These are phyloP conservation scores for Gnomoniopsis smithogilvyi DNA, from an alignment of 2,329 filamentous ascomycete genomes.

Conservation along the genomic window DNA sequence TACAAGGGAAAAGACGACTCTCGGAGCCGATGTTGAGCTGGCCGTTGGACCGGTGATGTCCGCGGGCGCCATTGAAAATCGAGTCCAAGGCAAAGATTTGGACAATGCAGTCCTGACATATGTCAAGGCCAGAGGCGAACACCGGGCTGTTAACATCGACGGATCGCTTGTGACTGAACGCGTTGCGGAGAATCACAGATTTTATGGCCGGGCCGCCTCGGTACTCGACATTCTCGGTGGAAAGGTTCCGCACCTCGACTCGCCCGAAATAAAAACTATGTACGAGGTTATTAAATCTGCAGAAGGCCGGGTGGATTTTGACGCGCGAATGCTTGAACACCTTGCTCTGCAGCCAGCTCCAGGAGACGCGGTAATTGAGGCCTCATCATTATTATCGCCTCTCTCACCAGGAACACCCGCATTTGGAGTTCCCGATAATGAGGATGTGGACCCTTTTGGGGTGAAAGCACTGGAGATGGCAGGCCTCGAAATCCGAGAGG, in stretches of 20 bases:
- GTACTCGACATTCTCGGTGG: slow-evolving; percentile 57
- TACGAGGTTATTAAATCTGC: slow-evolving; percentile 85
- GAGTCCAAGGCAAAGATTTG: slow-evolving; percentile 49
- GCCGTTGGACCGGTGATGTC: slow-evolving; percentile 70
- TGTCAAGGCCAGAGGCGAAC: slow-evolving; percentile 55
- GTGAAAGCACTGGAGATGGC: slow-evolving; percentile 88
- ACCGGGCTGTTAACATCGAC: slow-evolving; percentile 51
- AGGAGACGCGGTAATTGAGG: slow-evolving; percentile 63
- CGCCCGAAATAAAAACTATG: slow-evolving; percentile 56
- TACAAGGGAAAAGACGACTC: slow-evolving; percentile 71
- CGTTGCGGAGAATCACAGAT: slow-evolving; percentile 57
- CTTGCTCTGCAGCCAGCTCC: slow-evolving; percentile 68
- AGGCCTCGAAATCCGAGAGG: slow-evolving; percentile 85
- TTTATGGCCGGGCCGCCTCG: slow-evolving; percentile 48
- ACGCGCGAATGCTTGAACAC: slow-evolving; percentile 62
- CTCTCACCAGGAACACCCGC: slow-evolving; percentile 37
- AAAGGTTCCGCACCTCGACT: slow-evolving; percentile 48
- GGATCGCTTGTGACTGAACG: slow-evolving; percentile 57
- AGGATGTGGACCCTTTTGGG: slow-evolving; percentile 90
- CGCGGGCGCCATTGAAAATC: slow-evolving; percentile 48
- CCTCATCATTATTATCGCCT: slow-evolving; percentile 30
- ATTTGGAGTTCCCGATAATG: slow-evolving; percentile 75
- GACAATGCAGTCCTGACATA: slow-evolving; percentile 56
- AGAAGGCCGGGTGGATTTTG: slow-evolving; percentile 76
- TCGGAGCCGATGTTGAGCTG: slow-evolving; percentile 78